Evolutionary conservation across 2,329 filamentous ascomycete species (phyloP), one percentile per base, ranked within the genome.

Genomic region (Aureobasidium sp.): DNA sequence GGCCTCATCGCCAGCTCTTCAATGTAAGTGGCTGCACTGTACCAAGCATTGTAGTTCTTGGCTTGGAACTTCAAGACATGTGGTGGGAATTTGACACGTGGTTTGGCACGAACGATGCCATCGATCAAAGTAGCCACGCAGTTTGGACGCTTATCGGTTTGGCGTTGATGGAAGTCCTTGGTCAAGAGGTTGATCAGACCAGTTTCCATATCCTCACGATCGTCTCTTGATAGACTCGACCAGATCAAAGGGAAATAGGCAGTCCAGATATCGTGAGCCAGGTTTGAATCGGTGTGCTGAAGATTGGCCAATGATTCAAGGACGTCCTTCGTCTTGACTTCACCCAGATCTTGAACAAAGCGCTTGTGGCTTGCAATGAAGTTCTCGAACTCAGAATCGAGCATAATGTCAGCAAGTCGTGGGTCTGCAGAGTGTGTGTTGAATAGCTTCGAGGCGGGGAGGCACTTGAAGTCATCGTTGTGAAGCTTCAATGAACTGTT

Each of bases 51-150:
- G 71, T 96, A 99, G 0, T 91, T 96, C 73, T 90, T 90, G 25
- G 91, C 93, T 61, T 95, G 83, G 68, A 92, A 97, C 72, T 99
- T 99, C 77, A 99, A 86, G 41, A 97, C 91, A 70, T 99, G 94
- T 0, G 94, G 91, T 7, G 94, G 94, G 54, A 99, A 86, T 75
- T 94, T 96, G 76, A 94, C 95, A 27, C 90, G 84, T 0, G 94
- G 93, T 76, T 83, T 89, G 2, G 92, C 87, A 69, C 88, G 89
- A 15, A 92, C 90, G 39, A 90, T 88, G 44, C 91, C 94, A 68
- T 96, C 90, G 6, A 99, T 82, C 62, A 99, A 81, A 8, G 92
- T 94, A 69, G 97, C 90, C 3, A 99, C 87, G 37, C 97, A 95
- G 69, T 99, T 99, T 3, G 94, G 95, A 50, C 95, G 85, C 76